These are phyloP conservation scores for Aspergillus sojae DNA, from an alignment of 2,329 filamentous ascomycete genomes.

Conservation along the genomic window DNA sequence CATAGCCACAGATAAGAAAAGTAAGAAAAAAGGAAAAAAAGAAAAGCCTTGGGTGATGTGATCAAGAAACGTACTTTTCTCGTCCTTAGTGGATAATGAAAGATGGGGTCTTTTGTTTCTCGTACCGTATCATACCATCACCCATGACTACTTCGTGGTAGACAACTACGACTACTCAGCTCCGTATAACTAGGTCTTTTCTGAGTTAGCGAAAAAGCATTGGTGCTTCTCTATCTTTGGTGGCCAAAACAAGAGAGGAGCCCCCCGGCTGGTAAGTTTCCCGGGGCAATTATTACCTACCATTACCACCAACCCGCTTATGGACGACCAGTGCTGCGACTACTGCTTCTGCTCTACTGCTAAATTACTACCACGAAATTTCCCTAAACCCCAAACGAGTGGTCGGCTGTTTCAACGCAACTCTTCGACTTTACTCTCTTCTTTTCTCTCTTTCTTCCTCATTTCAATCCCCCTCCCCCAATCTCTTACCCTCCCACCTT, in stretches of 20 bases:
- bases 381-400: conserved; percentile 19
- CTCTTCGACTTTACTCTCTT: conserved; percentile 9
- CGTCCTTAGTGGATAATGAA: neutral
- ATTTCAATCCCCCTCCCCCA: conserved; percentile 17
- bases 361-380: conserved; percentile 13
- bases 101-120: neutral
- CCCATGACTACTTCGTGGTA: conserved; percentile 3
- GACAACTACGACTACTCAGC: neutral
- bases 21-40: neutral
- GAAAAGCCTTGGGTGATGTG: neutral
- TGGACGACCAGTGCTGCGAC: neutral
- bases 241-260: conserved; percentile 15
- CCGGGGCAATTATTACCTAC: conserved; percentile 5
- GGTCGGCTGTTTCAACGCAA: conserved; percentile 22
- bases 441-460: conserved; percentile 18
- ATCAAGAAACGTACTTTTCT: neutral
- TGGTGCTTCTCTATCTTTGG: conserved; percentile 4
- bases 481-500: conserved; percentile 18
- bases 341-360: conserved; percentile 4
- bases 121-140: conserved; percentile 13
- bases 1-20: neutral
- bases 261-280: conserved; percentile 6
- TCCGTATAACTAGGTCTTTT: neutral
- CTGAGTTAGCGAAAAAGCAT: conserved; percentile 6
- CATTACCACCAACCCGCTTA: conserved; percentile 3